Conservation (phyloP, 2,329 filamentous ascomycete genomes). For the Chaetomium olivaceum region DNA sequence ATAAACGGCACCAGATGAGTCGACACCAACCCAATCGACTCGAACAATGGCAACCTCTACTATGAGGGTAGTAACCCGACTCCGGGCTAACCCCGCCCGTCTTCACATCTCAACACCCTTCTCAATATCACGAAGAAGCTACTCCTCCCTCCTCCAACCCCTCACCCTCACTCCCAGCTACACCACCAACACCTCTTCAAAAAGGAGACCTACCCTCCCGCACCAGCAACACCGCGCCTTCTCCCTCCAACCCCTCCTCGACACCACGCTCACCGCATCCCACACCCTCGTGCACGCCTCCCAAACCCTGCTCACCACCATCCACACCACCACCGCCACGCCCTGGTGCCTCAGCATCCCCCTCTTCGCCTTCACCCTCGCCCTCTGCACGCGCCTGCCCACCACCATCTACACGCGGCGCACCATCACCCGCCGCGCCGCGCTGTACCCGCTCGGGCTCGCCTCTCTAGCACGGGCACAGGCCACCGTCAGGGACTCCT, state of each 20-base stretch:
- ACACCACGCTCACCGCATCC: slow-evolving; percentile 37
- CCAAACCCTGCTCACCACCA: slow-evolving; percentile 45
- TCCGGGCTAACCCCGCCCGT: neutral
- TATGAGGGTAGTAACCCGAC: slow-evolving; percentile 8
- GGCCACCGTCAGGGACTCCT: too few species aligned
- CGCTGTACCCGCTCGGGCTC: slow-evolving; percentile 37
- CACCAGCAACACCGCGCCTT: slow-evolving; percentile 30
- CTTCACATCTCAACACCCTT: neutral
- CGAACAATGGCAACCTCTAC: slow-evolving; percentile 4
- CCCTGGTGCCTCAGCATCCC: slow-evolving; percentile 59
- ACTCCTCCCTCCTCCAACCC: slow-evolving; percentile 5
- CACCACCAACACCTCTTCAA: neutral
- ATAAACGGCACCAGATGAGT: slow-evolving; percentile 2
- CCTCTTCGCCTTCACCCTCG: slow-evolving; percentile 51
- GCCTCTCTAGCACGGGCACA: slow-evolving; percentile 37
- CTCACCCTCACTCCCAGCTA: neutral
- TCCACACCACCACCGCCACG: slow-evolving; percentile 46
- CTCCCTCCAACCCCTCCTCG: slow-evolving; percentile 39
- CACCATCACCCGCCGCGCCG: slow-evolving; percentile 36
- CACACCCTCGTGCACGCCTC: slow-evolving; percentile 41
- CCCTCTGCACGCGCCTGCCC: slow-evolving; percentile 49
- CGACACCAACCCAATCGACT: neutral
- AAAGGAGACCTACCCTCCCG: neutral
- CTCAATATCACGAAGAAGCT: slow-evolving; percentile 2
- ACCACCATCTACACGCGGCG: slow-evolving; percentile 44